Conservation (phyloP, 208 protist species). For the Trypanosoma congolense region DNA sequence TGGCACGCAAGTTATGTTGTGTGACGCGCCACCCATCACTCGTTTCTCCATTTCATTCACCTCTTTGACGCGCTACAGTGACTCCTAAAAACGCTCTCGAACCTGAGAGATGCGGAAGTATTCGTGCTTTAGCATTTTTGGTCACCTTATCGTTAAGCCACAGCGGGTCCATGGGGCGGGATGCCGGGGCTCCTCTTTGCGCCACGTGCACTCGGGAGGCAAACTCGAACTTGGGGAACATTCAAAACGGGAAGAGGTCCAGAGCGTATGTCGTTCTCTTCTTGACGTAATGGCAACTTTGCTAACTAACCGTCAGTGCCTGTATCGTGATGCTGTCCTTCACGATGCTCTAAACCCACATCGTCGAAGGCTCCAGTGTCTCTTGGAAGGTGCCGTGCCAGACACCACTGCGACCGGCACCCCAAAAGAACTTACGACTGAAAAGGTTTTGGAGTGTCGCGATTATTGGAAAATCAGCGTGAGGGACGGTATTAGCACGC, state of each 20-base stretch:
- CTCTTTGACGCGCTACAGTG: too few relatives aligned
- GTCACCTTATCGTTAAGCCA: neutral
- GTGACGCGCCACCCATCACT: too few relatives aligned
- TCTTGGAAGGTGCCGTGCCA: constrained; percentile 5
- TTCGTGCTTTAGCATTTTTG: neutral
- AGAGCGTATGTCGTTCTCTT: constrained; percentile 2
- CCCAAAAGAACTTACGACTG: constrained; percentile 11
- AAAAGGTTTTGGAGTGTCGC: constrained; percentile 21
- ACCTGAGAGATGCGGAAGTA: neutral
- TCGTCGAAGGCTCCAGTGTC: constrained; percentile 8
- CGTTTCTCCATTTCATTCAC: too few relatives aligned
- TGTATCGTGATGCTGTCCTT: constrained; percentile 36
- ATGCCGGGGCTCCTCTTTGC: neutral
- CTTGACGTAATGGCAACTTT: constrained; percentile 13
- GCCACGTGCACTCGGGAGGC: neutral
- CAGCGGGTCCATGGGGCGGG: neutral
- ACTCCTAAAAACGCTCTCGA: neutral
- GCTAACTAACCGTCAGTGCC: constrained; percentile 35
- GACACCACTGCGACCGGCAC: neutral
- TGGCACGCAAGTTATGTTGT: too few relatives aligned
- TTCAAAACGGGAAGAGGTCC: neutral
- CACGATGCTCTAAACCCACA: constrained; percentile 14
- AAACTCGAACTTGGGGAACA: neutral
- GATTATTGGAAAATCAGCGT: constrained; percentile 21
- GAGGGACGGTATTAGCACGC: neutral